These are phyloP conservation scores for Aspergillus cejpii DNA, from an alignment of 2,329 filamentous ascomycete species.

Conservation along the genomic window DNA sequence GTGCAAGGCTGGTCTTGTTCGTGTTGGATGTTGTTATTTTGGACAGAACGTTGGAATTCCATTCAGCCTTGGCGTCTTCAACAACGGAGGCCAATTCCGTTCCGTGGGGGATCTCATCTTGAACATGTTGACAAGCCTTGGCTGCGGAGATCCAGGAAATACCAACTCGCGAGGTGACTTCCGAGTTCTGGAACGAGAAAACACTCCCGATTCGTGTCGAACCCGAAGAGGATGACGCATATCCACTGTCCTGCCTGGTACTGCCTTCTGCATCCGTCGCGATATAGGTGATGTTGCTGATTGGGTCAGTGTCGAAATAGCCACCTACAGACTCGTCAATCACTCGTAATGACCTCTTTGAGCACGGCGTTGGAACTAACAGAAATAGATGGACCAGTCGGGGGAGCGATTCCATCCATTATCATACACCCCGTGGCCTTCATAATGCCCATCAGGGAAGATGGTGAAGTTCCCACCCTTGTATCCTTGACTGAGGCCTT, in stretches of 20 bases:
- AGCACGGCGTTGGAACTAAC: constrained; percentile 11
- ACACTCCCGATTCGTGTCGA: constrained; percentile 40
- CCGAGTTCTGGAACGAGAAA: constrained; percentile 47
- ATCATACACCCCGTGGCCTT: constrained; percentile 56
- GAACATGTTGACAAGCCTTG: constrained; percentile 55
- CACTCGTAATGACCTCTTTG: not conserved
- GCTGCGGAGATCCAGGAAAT: constrained; percentile 60
- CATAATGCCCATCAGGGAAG: constrained; percentile 49
- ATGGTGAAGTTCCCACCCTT: constrained; percentile 54
- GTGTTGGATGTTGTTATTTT: constrained; percentile 57
- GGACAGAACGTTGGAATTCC: constrained; percentile 57
- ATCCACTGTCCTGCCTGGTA: constrained; percentile 22
- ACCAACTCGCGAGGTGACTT: constrained; percentile 55
- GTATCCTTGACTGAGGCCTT: constrained; percentile 57
- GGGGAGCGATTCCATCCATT: constrained; percentile 62
- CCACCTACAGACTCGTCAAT: constrained; percentile 49
- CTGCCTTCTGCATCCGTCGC: constrained; percentile 25
- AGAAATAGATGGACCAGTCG: constrained; percentile 40
- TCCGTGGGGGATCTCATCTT: constrained; percentile 49
- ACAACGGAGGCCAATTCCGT: constrained; percentile 44
- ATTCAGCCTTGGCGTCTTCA: constrained; percentile 45
- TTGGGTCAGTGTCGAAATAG: constrained; percentile 45
- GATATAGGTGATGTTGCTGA: constrained; percentile 25
- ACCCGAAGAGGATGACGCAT: constrained; percentile 39
- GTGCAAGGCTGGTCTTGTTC: constrained; percentile 49